phyloP scores from a whole-genome alignment of 257 asterid genomes.

The Solanum corneliomulleri region DNA sequence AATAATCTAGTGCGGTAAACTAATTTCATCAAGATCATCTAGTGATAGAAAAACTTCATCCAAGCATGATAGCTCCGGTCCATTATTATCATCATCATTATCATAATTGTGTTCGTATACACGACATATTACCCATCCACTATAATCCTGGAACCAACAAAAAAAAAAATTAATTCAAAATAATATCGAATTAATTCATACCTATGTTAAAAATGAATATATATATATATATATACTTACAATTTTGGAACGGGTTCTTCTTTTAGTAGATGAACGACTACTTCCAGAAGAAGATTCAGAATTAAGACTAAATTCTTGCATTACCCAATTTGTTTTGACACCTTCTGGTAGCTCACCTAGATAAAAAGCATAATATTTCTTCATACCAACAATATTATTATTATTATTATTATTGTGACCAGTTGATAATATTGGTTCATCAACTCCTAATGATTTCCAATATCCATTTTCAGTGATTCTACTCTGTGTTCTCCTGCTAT shows the following conservation, averaged over 20 bases:
- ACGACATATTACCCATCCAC: slow-evolving; percentile 87
- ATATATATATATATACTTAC: slow-evolving; percentile 16
- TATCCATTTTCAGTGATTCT: slow-evolving; percentile 63
- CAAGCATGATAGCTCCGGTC: slow-evolving; percentile 82
- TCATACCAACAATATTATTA: slow-evolving; percentile 38
- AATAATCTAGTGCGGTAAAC: slow-evolving; percentile 37
- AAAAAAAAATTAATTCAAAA: neutral
- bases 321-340: slow-evolving; percentile 63
- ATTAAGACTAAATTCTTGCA: slow-evolving; percentile 66
- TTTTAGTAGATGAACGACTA: slow-evolving; percentile 39
- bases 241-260: slow-evolving; percentile 24
- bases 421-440: slow-evolving; percentile 54
- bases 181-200: neutral
- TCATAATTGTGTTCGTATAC: slow-evolving; percentile 49
- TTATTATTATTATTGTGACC: slow-evolving; percentile 11
- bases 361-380: slow-evolving; percentile 52
- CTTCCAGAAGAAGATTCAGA: slow-evolving; percentile 19
- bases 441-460: slow-evolving; percentile 63
- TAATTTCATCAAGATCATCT: slow-evolving; percentile 84
- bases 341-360: slow-evolving; percentile 54
- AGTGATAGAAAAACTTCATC: slow-evolving; percentile 88
- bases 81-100: slow-evolving; percentile 51
- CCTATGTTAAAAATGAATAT: neutral
- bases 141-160: slow-evolving; percentile 38
- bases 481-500: slow-evolving; percentile 70